These are phyloP conservation scores for Avicennia marina DNA, from an alignment of 257 asterid genomes.

Conservation along the genomic window DNA sequence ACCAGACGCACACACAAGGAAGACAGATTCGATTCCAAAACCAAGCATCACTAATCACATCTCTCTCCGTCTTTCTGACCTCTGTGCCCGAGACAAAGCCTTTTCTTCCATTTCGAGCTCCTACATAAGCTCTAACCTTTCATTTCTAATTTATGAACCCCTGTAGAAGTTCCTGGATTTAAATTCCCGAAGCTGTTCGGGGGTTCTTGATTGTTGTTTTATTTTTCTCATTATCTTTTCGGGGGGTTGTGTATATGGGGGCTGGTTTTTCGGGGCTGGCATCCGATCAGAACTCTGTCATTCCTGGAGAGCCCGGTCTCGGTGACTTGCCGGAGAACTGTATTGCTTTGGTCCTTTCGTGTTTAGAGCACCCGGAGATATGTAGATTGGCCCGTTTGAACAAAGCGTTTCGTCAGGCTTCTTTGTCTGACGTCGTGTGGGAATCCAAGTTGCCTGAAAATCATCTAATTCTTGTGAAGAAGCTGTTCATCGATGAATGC, in stretches of 20 bases:
- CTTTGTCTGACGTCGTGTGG: not conserved
- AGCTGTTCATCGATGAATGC: not conserved
- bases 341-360: not conserved
- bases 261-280: not conserved
- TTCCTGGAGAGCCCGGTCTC: not conserved
- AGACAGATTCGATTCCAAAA: not conserved
- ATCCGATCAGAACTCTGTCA: no score
- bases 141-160: no score
- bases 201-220: no score
- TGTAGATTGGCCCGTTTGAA: not conserved
- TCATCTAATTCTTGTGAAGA: not conserved
- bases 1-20: not conserved
- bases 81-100: no score
- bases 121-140: no score
- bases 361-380: not conserved
- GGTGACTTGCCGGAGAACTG: not conserved
- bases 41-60: not conserved
- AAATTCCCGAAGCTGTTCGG: no score
- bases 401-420: not conserved
- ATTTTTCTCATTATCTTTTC: no score
- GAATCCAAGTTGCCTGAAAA: not conserved
- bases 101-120: no score
- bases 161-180: no score
- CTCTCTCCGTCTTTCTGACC: no score
- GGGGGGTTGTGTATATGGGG: not conserved